A percentile compares a stretch with the other conserved stretches of the same genome.
Conservation (phyloP, 2,329 filamentous ascomycete species). For the Ophiocordyceps polyrhachis-furcata region DNA sequence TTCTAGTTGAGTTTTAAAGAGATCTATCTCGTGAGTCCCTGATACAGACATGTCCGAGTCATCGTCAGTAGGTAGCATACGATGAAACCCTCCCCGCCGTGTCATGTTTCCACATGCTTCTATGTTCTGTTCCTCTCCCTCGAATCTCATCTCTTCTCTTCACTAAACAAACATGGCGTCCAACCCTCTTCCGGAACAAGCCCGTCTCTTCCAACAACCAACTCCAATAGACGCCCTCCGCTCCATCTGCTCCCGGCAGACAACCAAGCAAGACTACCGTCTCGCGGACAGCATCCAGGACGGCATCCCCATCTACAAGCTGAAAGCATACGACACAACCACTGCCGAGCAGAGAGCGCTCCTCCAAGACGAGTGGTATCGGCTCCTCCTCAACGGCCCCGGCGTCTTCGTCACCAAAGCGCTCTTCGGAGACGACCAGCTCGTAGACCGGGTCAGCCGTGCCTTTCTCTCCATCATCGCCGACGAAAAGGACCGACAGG, state of each 20-base stretch:
- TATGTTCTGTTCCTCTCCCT: no score
- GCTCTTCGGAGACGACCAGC: slow-evolving; percentile 23
- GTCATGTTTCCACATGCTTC: no score
- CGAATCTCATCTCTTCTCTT: no score
- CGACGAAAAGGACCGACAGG: slow-evolving; percentile 16
- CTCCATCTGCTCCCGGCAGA: neutral
- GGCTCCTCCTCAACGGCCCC: slow-evolving; percentile 32
- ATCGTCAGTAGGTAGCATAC: no score
- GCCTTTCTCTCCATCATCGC: slow-evolving; percentile 30
- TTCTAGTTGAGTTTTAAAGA: no score
- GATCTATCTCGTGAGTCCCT: no score
- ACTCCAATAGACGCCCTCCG: neutral
- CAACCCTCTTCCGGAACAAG: neutral
- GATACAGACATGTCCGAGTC: no score
- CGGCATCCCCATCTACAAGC: neutral
- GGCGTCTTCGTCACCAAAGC: slow-evolving; percentile 39
- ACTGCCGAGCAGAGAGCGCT: neutral
- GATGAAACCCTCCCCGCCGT: no score
- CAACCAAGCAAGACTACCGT: neutral
- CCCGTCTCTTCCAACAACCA: neutral
- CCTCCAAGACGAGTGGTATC: neutral
- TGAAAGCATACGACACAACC: neutral
- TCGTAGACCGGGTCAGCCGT: slow-evolving; percentile 26
- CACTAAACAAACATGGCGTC: neutral
- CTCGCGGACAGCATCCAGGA: neutral